A percentile compares a stretch with the other conserved stretches of the same genome.
These are phyloP conservation scores for Solanum hybrid DNA, from an alignment of 305 asterid genomes.

Conservation along the genomic window DNA sequence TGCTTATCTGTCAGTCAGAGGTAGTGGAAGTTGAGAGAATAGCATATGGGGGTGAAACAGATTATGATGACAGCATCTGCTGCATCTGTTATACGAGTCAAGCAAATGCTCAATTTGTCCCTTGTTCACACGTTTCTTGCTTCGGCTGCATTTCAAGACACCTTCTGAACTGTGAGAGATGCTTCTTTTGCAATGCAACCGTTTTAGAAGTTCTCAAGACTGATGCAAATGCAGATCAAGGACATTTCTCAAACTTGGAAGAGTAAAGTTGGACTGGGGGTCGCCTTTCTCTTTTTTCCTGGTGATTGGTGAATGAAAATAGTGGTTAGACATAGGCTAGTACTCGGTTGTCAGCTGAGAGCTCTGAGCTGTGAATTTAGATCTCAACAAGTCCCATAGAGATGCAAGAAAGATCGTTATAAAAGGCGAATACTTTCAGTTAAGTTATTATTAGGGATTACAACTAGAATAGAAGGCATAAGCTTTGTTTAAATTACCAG, in stretches of 20 bases:
- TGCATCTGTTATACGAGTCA: conserved; percentile 77
- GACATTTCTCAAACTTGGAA: background rate
- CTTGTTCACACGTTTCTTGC: conserved; percentile 80
- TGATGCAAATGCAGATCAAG: conserved; percentile 21
- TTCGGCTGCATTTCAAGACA: conserved; percentile 89
- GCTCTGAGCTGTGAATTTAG: background rate
- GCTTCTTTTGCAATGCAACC: conserved; percentile 85
- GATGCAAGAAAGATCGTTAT: background rate
- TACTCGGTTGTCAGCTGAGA: background rate
- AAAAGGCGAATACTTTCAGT: background rate
- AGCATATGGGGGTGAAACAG: conserved; percentile 30
- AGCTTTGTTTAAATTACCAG: conserved; percentile 11
- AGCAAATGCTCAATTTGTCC: conserved; percentile 55
- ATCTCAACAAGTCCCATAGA: background rate
- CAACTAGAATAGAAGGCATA: conserved; percentile 1
- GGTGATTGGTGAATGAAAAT: background rate
- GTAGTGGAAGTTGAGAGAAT: conserved; percentile 33
- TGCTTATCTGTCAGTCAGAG: conserved; percentile 44
- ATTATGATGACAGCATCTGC: conserved; percentile 47
- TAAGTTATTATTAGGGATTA: background rate
- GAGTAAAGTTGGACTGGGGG: background rate
- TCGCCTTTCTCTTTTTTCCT: background rate
- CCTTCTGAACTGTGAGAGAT: conserved; percentile 80
- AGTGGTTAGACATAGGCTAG: background rate
- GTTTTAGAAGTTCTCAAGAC: conserved; percentile 48